These are phyloP conservation scores for Picea abies DNA, from an alignment of 83 land plant genomes.

Conservation along the genomic window DNA sequence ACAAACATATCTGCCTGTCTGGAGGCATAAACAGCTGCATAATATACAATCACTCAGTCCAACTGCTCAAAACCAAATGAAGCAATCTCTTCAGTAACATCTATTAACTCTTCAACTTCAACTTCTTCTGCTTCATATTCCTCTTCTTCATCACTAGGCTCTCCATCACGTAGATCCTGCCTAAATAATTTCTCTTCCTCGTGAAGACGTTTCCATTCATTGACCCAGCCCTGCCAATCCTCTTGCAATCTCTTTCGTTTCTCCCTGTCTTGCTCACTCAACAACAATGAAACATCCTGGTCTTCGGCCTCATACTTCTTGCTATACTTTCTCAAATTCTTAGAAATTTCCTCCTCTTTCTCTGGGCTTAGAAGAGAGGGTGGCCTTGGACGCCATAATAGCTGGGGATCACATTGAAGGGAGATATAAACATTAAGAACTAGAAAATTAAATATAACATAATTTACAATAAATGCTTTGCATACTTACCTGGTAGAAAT, in stretches of 20 bases:
- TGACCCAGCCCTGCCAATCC: constrained; percentile 79
- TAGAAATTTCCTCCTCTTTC: constrained; percentile 83
- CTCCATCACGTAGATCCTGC: constrained; percentile 81
- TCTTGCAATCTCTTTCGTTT: constrained; percentile 71
- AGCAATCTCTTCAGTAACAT: constrained; percentile 69
- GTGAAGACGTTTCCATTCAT: constrained; percentile 63
- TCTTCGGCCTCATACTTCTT: constrained; percentile 96
- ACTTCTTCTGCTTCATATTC: constrained; percentile 88
- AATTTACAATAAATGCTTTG: background rate
- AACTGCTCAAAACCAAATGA: constrained; percentile 33
- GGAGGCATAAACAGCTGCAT: no score
- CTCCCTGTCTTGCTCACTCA: constrained; percentile 88
- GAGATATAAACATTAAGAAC: background rate
- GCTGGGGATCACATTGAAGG: constrained; percentile 33
- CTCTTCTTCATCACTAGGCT: constrained; percentile 92
- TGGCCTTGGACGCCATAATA: constrained; percentile 94
- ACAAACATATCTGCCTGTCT: no score
- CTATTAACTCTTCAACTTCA: constrained; percentile 81
- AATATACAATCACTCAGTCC: no score
- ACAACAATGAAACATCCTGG: constrained; percentile 61
- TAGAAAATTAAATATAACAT: background rate
- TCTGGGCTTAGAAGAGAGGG: constrained; percentile 79
- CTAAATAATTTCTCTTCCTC: constrained; percentile 72
- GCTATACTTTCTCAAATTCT: constrained; percentile 91
- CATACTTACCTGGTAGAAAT: constrained; percentile 76